These are phyloP conservation scores for Leccinum rimulosum DNA, from an alignment of 768 basidiomycete species.

Conservation along the genomic window DNA sequence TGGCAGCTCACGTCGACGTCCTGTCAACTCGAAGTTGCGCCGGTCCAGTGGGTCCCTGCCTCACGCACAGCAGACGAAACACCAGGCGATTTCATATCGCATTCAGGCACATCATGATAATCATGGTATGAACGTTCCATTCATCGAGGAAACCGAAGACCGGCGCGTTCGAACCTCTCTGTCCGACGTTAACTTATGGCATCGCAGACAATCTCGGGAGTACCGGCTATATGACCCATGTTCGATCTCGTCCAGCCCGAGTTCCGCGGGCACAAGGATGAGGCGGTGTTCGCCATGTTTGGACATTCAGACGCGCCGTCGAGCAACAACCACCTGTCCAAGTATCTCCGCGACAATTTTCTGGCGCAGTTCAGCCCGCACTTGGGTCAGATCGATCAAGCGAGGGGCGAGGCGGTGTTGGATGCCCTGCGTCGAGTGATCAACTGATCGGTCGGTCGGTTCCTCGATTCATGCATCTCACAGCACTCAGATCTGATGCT, in stretches of 20 bases:
- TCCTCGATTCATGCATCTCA: too few relatives aligned
- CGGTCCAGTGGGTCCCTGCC: too few relatives aligned
- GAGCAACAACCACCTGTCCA: conserved; percentile 69
- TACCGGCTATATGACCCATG: conserved; percentile 76
- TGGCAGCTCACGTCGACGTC: too few relatives aligned
- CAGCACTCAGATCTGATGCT: too few relatives aligned
- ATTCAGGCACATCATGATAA: too few relatives aligned
- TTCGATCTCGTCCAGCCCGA: conserved; percentile 89
- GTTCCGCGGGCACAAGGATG: conserved; percentile 71
- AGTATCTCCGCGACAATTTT: conserved; percentile 36
- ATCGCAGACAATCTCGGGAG: conserved; percentile 90
- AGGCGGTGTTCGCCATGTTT: conserved; percentile 96
- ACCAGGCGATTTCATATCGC: conserved; percentile 27
- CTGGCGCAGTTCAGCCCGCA: conserved; percentile 57
- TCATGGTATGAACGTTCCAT: too few relatives aligned
- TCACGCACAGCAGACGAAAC: too few relatives aligned
- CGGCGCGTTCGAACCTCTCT: conserved; percentile 89
- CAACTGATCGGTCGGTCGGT: too few relatives aligned
- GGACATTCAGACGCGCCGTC: conserved; percentile 62
- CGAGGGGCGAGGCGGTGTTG: conserved; percentile 48
- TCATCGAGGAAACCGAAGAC: conserved; percentile 79
- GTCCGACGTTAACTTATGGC: conserved; percentile 89
- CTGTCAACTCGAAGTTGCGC: too few relatives aligned
- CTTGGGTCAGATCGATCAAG: conserved; percentile 42
- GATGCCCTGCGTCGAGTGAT: conserved; percentile 78